Percentiles rank a stretch among this genome's conserved stretches.
Evolutionary conservation across 371 early-diverging fungal species (phyloP).

Genomic region (Rhizopus stolonifer): DNA sequence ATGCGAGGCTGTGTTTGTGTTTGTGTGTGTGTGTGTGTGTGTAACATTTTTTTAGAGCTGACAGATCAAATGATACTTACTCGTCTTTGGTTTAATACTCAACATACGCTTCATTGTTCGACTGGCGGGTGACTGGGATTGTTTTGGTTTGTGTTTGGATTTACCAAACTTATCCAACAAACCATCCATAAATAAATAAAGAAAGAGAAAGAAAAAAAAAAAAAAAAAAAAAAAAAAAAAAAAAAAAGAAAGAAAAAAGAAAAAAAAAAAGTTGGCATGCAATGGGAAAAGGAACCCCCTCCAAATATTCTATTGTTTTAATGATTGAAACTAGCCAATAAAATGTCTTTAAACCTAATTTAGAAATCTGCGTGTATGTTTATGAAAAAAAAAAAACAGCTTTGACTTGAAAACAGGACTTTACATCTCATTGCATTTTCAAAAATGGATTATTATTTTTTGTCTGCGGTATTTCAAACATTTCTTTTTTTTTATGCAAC

Average conservation of each 20-base stretch:
- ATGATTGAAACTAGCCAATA: too few relatives aligned
- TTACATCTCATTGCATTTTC: too few relatives aligned
- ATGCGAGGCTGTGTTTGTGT: neutral
- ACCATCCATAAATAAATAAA: neutral
- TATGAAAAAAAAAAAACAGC: too few relatives aligned
- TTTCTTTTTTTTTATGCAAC: too few relatives aligned
- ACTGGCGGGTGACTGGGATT: neutral
- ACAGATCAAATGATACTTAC: too few relatives aligned
- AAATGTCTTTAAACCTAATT: too few relatives aligned
- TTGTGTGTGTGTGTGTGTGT: too few relatives aligned
- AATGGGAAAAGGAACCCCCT: neutral
- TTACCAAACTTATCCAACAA: conserved; percentile 1
- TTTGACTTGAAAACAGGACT: too few relatives aligned
- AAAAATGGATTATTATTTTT: too few relatives aligned
- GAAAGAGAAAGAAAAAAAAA: neutral
- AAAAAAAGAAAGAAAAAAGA: neutral
- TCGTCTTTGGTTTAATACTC: neutral
- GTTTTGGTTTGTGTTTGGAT: neutral
- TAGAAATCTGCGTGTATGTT: too few relatives aligned
- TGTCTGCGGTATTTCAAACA: too few relatives aligned
- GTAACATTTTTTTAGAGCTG: too few relatives aligned
- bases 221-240: neutral
- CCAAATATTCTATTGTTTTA: neutral
- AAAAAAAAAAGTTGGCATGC: neutral
- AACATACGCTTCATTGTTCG: neutral